Conservation (phyloP, 306 rosid species). For the Glycyrrhiza uralensis region DNA sequence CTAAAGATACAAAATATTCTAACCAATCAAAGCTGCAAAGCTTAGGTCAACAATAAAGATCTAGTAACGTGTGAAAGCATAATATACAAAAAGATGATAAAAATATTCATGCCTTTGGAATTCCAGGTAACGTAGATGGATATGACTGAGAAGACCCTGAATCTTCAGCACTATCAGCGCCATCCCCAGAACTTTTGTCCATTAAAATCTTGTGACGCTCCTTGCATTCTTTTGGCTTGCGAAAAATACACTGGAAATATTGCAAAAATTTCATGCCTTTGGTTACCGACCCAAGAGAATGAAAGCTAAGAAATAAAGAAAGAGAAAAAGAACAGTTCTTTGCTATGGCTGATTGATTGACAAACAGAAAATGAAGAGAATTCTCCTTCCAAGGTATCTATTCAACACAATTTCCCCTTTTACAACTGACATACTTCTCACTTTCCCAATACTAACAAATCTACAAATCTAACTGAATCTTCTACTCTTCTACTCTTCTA, state of each 20-base stretch:
- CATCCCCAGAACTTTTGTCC: slow-evolving; percentile 89
- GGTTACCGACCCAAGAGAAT: not conserved
- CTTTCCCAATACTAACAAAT: not conserved
- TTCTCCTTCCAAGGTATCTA: not conserved
- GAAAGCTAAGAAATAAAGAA: not conserved
- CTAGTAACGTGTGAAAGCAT: not conserved
- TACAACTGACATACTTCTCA: not conserved
- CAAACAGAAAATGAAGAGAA: not conserved
- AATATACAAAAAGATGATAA: not conserved
- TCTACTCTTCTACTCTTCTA: not conserved
- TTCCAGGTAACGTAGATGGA: slow-evolving; percentile 95
- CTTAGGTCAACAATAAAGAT: slow-evolving; percentile 4
- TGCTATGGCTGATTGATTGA: not conserved
- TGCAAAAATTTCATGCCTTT: slow-evolving; percentile 13
- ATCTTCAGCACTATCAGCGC: slow-evolving; percentile 98
- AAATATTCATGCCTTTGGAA: slow-evolving; percentile 80
- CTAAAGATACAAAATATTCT: slow-evolving; percentile 20
- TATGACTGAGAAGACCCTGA: slow-evolving; percentile 98
- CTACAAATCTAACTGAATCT: not conserved
- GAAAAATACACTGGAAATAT: slow-evolving; percentile 74
- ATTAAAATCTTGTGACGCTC: slow-evolving; percentile 91
- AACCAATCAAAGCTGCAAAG: slow-evolving; percentile 26
- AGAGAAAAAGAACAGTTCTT: not conserved
- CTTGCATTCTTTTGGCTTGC: slow-evolving; percentile 94
- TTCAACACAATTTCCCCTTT: not conserved